Percentiles rank a stretch among this genome's conserved stretches.
phyloP scores from a whole-genome alignment of 1,139 yeast species.

The Hemisphaericaspora lyxosophila region DNA sequence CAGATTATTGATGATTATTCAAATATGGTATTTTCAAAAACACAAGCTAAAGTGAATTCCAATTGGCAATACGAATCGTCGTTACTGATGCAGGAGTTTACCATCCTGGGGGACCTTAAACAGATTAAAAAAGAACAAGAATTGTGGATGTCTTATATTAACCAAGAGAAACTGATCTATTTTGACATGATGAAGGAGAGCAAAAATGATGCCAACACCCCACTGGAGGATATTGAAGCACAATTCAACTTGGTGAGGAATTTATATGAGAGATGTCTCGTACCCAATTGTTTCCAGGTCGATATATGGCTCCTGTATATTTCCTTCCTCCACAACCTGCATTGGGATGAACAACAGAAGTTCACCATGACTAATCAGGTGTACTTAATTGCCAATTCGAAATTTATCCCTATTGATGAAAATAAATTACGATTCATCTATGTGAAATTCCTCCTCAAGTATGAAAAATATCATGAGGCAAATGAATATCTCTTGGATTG shows the following conservation, averaged over 20 bases:
- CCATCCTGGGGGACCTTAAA: constrained; percentile 22
- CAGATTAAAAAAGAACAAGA: constrained; percentile 32
- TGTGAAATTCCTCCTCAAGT: constrained; percentile 30
- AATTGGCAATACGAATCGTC: constrained; percentile 64
- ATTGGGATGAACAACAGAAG: constrained; percentile 14
- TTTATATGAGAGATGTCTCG: constrained; percentile 60
- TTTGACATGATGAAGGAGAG: neutral
- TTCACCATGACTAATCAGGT: constrained; percentile 26
- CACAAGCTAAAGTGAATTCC: constrained; percentile 52
- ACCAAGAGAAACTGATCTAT: constrained; percentile 34
- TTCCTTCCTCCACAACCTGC: constrained; percentile 33
- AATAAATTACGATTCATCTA: constrained; percentile 42
- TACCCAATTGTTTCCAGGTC: constrained; percentile 54
- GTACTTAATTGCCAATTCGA: constrained; percentile 44
- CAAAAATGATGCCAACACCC: neutral
- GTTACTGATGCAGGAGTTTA: constrained; percentile 45
- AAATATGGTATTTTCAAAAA: constrained; percentile 39
- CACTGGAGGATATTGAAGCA: constrained; percentile 3
- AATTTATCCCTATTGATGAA: constrained; percentile 45
- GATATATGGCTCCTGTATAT: constrained; percentile 60
- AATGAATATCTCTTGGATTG: constrained; percentile 31
- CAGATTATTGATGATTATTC: constrained; percentile 45
- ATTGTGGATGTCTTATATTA: constrained; percentile 55
- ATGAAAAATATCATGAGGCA: constrained; percentile 22
- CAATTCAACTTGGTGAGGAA: constrained; percentile 20